Conservation (phyloP, 371 early-diverging fungal genomes). For the Funneliformis caledonium region DNA sequence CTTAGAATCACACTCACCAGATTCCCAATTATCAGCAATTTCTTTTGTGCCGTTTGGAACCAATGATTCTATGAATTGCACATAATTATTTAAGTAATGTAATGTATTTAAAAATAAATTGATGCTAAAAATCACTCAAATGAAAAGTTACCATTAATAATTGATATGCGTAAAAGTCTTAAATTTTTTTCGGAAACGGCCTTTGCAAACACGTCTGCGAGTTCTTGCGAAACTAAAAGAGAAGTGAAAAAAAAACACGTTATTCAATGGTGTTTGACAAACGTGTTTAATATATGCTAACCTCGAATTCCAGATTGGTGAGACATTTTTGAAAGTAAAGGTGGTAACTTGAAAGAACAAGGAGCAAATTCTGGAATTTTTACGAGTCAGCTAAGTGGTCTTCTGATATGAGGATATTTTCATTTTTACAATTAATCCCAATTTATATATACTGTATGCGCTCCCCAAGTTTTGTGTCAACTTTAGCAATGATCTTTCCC, state of each 20-base stretch:
- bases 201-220: slow-evolving; percentile 26
- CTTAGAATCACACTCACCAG: not conserved
- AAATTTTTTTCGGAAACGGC: slow-evolving; percentile 2
- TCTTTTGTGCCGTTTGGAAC: slow-evolving; percentile 18
- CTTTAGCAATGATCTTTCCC: not conserved
- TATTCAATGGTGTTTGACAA: not conserved
- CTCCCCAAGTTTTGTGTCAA: not conserved
- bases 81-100: not conserved
- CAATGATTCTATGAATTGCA: slow-evolving; percentile 24
- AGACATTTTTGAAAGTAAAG: slow-evolving; percentile 24
- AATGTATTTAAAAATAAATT: not conserved
- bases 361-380: too few species aligned
- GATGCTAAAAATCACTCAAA: not conserved
- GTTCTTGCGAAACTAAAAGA: slow-evolving; percentile 43
- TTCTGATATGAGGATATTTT: too few species aligned
- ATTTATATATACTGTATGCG: not conserved
- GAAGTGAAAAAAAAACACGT: not conserved
- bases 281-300: not conserved
- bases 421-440: too few species aligned
- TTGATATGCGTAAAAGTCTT: slow-evolving; percentile 40
- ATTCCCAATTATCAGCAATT: not conserved
- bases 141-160: slow-evolving; percentile 29
- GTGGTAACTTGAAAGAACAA: not conserved
- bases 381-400: too few species aligned
- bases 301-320: slow-evolving; percentile 41